A percentile compares a stretch with the other conserved stretches of the same genome.
Evolutionary conservation across 2,329 filamentous ascomycete species (phyloP).

Genomic region (Stachybotrys echinatus): DNA sequence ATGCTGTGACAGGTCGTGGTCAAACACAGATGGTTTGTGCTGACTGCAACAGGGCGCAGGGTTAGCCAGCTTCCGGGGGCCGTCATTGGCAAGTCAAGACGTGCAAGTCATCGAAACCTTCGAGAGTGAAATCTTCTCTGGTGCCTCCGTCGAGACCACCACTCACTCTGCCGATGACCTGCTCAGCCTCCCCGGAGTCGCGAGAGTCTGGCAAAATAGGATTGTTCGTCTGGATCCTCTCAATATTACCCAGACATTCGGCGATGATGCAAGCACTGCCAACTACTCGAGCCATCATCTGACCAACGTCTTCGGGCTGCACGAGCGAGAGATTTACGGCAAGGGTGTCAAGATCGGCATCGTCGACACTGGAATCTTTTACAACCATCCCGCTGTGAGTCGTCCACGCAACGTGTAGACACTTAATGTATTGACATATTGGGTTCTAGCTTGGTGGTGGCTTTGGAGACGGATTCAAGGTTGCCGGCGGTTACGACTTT

Average conservation of each 20-base stretch:
- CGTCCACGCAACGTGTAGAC: too few species aligned
- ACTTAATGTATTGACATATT: too few species aligned
- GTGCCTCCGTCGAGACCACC: slow-evolving; percentile 11
- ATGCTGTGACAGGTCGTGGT: too few species aligned
- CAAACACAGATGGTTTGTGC: too few species aligned
- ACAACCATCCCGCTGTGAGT: slow-evolving; percentile 12
- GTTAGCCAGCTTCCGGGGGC: too few species aligned
- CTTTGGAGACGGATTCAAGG: slow-evolving; percentile 14
- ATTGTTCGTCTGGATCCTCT: background rate
- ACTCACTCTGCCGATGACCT: slow-evolving; percentile 10
- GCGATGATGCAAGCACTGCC: background rate
- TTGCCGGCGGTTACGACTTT: slow-evolving; percentile 16
- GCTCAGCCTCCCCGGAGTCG: slow-evolving; percentile 2
- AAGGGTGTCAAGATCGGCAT: slow-evolving; percentile 17
- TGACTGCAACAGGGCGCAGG: too few species aligned
- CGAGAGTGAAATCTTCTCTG: slow-evolving; percentile 13
- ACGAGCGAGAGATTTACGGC: slow-evolving; percentile 14
- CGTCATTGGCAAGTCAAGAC: too few species aligned
- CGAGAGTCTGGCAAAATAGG: background rate
- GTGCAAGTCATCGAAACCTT: slow-evolving; percentile 3
- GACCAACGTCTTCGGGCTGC: slow-evolving; percentile 16
- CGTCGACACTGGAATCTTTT: slow-evolving; percentile 19
- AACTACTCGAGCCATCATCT: slow-evolving; percentile 8
- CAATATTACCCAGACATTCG: background rate
- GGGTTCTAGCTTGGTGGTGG: slow-evolving; percentile 17